Conservation (phyloP, 1,284 basidiomycete species). For the Bondarzewia mesenterica region DNA sequence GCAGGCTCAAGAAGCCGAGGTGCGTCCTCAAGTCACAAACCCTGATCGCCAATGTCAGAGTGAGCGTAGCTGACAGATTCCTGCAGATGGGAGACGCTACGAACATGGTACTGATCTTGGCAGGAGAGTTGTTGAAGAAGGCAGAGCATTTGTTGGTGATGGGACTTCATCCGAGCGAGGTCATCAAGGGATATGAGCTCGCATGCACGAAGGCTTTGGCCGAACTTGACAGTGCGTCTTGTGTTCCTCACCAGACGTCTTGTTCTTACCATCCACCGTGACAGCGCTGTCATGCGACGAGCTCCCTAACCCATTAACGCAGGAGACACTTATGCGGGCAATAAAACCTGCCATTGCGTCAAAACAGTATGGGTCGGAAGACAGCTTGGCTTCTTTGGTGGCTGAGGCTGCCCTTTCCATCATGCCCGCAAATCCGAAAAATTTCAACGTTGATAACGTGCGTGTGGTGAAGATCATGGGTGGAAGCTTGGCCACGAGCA, state of each 20-base stretch:
- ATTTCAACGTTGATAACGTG: slow-evolving; percentile 98
- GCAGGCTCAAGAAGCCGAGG: slow-evolving; percentile 94
- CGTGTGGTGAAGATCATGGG: slow-evolving; percentile 99
- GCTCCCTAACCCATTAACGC: slow-evolving; percentile 76
- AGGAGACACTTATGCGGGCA: slow-evolving; percentile 69
- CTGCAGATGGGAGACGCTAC: slow-evolving; percentile 92
- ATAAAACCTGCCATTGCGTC: slow-evolving; percentile 91
- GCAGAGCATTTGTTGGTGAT: slow-evolving; percentile 90
- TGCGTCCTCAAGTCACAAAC: slow-evolving; percentile 24
- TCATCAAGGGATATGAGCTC: slow-evolving; percentile 94
- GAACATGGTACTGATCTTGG: slow-evolving; percentile 92
- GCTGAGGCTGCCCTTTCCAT: slow-evolving; percentile 89
- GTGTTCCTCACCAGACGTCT: not conserved
- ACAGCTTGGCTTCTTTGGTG: slow-evolving; percentile 76
- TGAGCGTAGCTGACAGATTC: not conserved
- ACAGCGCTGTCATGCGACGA: slow-evolving; percentile 56
- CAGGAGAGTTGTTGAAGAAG: slow-evolving; percentile 92
- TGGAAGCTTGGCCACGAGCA: slow-evolving; percentile 75
- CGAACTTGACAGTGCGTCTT: slow-evolving; percentile 81
- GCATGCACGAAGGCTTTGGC: slow-evolving; percentile 82
- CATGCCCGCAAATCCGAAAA: slow-evolving; percentile 83
- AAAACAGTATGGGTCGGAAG: slow-evolving; percentile 95
- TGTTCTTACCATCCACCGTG: slow-evolving; percentile 6
- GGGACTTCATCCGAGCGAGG: slow-evolving; percentile 94
- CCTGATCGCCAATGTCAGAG: not conserved